Base-by-base conservation (phyloP, 208 protist genomes). In the Acanthamoeba castellanii region DNA sequence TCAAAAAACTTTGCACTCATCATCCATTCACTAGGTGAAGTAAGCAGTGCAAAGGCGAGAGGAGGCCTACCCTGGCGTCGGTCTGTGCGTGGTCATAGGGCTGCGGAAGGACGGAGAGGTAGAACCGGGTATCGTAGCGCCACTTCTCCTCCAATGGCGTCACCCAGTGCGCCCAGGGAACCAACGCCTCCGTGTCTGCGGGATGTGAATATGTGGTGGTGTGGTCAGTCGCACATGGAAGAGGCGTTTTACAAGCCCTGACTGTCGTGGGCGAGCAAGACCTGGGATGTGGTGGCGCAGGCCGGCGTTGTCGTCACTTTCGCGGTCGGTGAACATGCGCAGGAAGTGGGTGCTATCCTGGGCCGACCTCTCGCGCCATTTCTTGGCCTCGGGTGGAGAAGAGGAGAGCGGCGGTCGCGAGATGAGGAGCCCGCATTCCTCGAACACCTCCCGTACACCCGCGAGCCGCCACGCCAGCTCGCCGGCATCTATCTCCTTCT, bases 71-170 rank as follows among this genome's bases (percentile, higher is more conserved):
- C 50, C n/a, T 32, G 22, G 20, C 76, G 25, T 84, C 37, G 16
- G 18, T 84, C 13, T 90, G 14, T 8, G 30, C 32, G 84, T 32
- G 55, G 45, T 90, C 37, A 20, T 25, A 22, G 20, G 34, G 37
- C 16, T 7, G 30, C 22, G 45, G 16, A 32, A 84, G 37, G 34
- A 52, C 1, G 34, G 74, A 32, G 20, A 94, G 50, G 55, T 88
- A 94, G 55, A 94, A 94, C 59, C 47, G 52, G n/a, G 90, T 94
- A 66, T 94, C 90, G 30, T 94, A 94, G 34, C 90, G 42, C 90
- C 90, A 94, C 52, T 64, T 72, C 90, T 94, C 90, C 42, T 94
- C 61, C 22, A 81, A n/a, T 0, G 90, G 90, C 0, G 90, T 94
- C 8, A 94, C 74, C 90, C 90, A 94, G 47, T 94, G 90, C n/a